These are phyloP conservation scores for Ormosia emarginata DNA, from an alignment of 306 rosid genomes.

Conservation along the genomic window DNA sequence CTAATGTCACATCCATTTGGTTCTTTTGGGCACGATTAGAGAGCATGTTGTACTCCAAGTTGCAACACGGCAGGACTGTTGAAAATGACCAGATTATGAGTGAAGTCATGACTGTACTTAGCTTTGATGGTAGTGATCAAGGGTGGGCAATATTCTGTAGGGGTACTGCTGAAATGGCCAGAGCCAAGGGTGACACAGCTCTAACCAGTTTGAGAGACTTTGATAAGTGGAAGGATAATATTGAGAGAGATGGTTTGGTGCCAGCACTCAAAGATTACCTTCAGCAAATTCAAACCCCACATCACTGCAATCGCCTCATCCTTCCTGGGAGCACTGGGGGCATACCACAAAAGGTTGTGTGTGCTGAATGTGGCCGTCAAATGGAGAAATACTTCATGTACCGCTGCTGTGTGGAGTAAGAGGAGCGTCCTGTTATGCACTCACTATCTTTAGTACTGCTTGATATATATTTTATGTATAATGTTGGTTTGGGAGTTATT, in stretches of 20 bases:
- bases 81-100: slow-evolving; percentile 60
- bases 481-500: slow-evolving; percentile 11
- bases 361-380: slow-evolving; percentile 80
- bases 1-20: slow-evolving; percentile 52
- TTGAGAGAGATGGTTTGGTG: slow-evolving; percentile 34
- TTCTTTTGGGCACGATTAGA: slow-evolving; percentile 87
- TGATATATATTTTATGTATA: not conserved
- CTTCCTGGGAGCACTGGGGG: slow-evolving; percentile 65
- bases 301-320: slow-evolving; percentile 72
- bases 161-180: slow-evolving; percentile 49
- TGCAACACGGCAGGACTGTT: slow-evolving; percentile 39
- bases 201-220: slow-evolving; percentile 31
- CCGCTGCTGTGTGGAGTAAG: slow-evolving; percentile 68
- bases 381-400: slow-evolving; percentile 93
- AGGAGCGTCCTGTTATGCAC: not conserved
- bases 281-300: slow-evolving; percentile 44
- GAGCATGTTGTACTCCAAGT: slow-evolving; percentile 79
- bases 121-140: slow-evolving; percentile 73
- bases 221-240: slow-evolving; percentile 38
- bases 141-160: slow-evolving; percentile 75
- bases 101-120: slow-evolving; percentile 71
- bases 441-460: not conserved
- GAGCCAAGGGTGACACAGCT: slow-evolving; percentile 65
- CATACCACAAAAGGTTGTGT: slow-evolving; percentile 65
- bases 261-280: slow-evolving; percentile 38